Base-by-base conservation (phyloP, 148 eudicot species). In the Diospyros kaki region DNA sequence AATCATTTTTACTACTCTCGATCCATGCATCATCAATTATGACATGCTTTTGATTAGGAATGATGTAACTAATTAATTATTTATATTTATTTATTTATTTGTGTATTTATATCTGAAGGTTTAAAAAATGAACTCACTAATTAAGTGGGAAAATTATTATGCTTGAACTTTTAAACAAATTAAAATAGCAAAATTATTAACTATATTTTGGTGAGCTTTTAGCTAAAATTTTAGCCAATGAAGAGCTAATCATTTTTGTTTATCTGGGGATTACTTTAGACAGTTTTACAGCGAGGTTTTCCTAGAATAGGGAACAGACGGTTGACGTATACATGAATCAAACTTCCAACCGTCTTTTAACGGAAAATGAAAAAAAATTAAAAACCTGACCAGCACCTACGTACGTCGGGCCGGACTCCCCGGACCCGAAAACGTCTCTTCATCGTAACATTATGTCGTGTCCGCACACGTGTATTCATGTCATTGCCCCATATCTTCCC, bases 381-480 rank as follows among this genome's bases (percentile, higher is more conserved):
- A 17, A 11, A 71, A 69, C n/a, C 11, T 4, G 46, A 72, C 55
- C 38, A 11, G 28, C 66, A 45, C 43, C 3, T 42, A 9, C 3
- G n/a, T 59, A 28, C 28, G 28, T 60, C 17, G 73, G 51, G 62
- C 76, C 76, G 44, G 46, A 55, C 41, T 69, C 64, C 51, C 58
- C 58, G 45, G 50, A 62, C 73, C 68, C 74, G 44, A 52, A 67
- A 81, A 69, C 39, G 39, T 51, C 44, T 81, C 72, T 45, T 0
- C 72, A 73, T 53, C 15, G 9, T 7, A 54, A 44, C 54, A 73
- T 72, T n/a, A 56, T 28, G 52, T 60, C 1, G 59, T 3, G 11
- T 41, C 68, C 64, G 40, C 9, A 73, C 78, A 82, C 73, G 61
- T 69, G 81, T 69, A 72, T 44, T 11, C 58, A 44, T 76, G 73